Conservation (phyloP, 495 filamentous ascomycete genomes). For the Penicillium macrosclerotiorum region DNA sequence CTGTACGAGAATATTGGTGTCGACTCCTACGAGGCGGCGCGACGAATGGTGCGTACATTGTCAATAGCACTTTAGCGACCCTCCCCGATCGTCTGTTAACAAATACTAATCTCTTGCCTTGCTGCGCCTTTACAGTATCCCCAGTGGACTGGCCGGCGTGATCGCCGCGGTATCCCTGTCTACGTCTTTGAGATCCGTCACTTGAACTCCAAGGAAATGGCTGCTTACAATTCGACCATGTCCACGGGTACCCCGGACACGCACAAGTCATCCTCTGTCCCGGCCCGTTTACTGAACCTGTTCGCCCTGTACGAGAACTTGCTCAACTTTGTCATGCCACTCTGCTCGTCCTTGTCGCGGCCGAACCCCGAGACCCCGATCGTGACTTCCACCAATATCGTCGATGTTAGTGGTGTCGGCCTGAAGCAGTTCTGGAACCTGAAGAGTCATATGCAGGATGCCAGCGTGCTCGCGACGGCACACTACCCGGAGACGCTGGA, state of each 20-base stretch:
- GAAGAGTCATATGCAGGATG: conserved; percentile 88
- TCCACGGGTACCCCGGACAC: conserved; percentile 58
- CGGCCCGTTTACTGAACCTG: conserved; percentile 68
- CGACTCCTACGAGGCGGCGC: conserved; percentile 74
- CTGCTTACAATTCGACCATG: conserved; percentile 66
- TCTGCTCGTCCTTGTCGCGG: conserved; percentile 72
- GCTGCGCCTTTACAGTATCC: conserved; percentile 66
- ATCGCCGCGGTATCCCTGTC: conserved; percentile 83
- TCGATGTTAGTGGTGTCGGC: conserved; percentile 79
- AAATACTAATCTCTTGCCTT: background rate
- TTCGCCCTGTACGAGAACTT: conserved; percentile 90
- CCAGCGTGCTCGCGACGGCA: conserved; percentile 78
- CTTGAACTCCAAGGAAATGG: conserved; percentile 74
- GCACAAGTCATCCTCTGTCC: conserved; percentile 47
- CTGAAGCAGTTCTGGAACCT: conserved; percentile 93
- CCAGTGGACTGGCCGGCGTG: conserved; percentile 86
- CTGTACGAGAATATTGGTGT: conserved; percentile 78
- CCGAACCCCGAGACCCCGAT: conserved; percentile 72
- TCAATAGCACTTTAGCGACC: background rate
- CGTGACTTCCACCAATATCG: conserved; percentile 84
- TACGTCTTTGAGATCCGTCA: conserved; percentile 85
- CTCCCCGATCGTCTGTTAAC: no score
- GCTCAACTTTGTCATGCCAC: conserved; percentile 79
- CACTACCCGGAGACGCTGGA: conserved; percentile 92
- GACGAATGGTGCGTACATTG: conserved; percentile 61